Evolutionary conservation across 192 early-diverging fungal genomes (phyloP).

Genomic region (Thamnidium elegans): DNA sequence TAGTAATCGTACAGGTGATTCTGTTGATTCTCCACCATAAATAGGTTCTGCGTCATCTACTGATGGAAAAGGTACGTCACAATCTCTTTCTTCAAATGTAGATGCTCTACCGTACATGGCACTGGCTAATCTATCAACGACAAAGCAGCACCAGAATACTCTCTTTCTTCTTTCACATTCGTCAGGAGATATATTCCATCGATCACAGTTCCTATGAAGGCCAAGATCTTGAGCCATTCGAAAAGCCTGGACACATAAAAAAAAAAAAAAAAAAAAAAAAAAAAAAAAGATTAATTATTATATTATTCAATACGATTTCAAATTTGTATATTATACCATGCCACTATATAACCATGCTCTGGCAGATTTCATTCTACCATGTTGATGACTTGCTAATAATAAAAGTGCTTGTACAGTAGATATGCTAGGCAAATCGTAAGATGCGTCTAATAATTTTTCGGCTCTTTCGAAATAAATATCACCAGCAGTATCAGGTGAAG

Average conservation of each 20-base stretch:
- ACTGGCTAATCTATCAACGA: slow-evolving; percentile 64
- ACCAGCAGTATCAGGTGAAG: slow-evolving; percentile 41
- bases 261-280: not conserved
- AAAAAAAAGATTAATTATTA: not conserved
- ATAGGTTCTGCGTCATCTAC: slow-evolving; percentile 17
- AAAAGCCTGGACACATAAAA: slow-evolving; percentile 42
- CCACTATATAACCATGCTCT: slow-evolving; percentile 72
- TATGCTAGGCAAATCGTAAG: slow-evolving; percentile 57
- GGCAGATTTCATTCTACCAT: slow-evolving; percentile 67
- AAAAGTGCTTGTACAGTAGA: slow-evolving; percentile 65
- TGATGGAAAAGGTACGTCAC: slow-evolving; percentile 34
- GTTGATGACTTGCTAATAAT: slow-evolving; percentile 63
- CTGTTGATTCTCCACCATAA: slow-evolving; percentile 14
- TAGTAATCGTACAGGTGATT: slow-evolving; percentile 38
- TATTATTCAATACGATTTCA: not conserved
- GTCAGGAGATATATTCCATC: slow-evolving; percentile 48
- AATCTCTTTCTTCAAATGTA: slow-evolving; percentile 44
- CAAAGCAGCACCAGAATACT: slow-evolving; percentile 73
- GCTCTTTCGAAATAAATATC: slow-evolving; percentile 61
- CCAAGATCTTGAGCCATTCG: slow-evolving; percentile 75
- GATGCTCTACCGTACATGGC: slow-evolving; percentile 60
- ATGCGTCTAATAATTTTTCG: slow-evolving; percentile 61
- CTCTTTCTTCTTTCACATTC: slow-evolving; percentile 65
- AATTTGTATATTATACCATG: slow-evolving; percentile 38
- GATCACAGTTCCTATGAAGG: slow-evolving; percentile 63